Evolutionary conservation across 2,329 filamentous ascomycete species (phyloP).

Genomic region (Sarocladium strictum): DNA sequence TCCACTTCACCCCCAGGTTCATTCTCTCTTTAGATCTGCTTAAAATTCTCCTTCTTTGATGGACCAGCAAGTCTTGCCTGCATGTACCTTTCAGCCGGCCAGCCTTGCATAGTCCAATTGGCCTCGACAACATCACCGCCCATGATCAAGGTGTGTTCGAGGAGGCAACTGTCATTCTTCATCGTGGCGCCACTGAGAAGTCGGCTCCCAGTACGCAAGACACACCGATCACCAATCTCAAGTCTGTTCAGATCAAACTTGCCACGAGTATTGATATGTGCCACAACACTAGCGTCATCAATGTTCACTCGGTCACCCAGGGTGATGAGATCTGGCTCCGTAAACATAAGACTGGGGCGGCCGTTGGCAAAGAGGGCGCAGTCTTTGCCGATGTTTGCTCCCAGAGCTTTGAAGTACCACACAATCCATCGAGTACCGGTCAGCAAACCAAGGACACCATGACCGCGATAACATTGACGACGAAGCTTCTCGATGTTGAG

Average conservation of each 20-base stretch:
- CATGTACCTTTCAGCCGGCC: constrained; percentile 32
- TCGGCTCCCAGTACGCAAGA: constrained; percentile 44
- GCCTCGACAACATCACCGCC: constrained; percentile 48
- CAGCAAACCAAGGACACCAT: constrained; percentile 45
- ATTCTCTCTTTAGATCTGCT: neutral
- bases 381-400: constrained; percentile 47
- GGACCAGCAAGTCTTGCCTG: neutral
- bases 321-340: constrained; percentile 49
- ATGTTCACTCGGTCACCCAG: constrained; percentile 47
- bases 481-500: constrained; percentile 45
- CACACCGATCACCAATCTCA: constrained; percentile 43
- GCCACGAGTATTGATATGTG: constrained; percentile 50
- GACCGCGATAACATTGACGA: constrained; percentile 40
- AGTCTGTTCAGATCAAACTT: constrained; percentile 49
- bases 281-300: constrained; percentile 50
- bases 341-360: constrained; percentile 45
- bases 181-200: constrained; percentile 48
- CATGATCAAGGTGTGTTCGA: constrained; percentile 54
- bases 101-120: constrained; percentile 46
- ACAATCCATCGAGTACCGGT: constrained; percentile 47
- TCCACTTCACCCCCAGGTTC: neutral
- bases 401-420: constrained; percentile 47
- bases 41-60: neutral
- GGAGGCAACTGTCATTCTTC: constrained; percentile 44
- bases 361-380: constrained; percentile 51